Base-by-base conservation (phyloP, 106 monocot genomes). In the Gastrodia elata region DNA sequence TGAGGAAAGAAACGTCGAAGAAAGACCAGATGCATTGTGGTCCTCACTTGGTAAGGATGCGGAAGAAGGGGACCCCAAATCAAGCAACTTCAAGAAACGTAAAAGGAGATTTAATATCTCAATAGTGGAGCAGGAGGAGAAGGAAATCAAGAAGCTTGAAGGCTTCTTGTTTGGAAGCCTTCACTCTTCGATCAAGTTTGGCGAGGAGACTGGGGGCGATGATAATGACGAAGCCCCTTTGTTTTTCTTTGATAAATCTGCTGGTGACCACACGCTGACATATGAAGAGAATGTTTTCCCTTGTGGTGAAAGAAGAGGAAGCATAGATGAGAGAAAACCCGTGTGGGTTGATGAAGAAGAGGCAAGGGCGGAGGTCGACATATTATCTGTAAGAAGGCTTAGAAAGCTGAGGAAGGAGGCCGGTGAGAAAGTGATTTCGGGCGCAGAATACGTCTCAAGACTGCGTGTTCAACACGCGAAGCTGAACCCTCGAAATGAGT, bases 281-380 rank as follows among this genome's bases (percentile, higher is more conserved):
- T 83, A 80, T 72, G 82, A 89, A 74, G 74, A 81, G 20, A 69
- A 81, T 5, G 28, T 75, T 18, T 6, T 65, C 1, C 8, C n/a
- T 40, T 38, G 24, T 4, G 38, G 8, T 4, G 70, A n/a, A n/a
- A n/a, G 64, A 15, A 55, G 32, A 24, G 57, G 58, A 13, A 9
- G 40, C 10, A 68, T 52, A 27, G 68, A 72, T 52, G 75, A 70
- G 48, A 83, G 74, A 71, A 89, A 87, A 67, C 82, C 91, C 2
- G 91, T 39, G 3, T 95, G 94, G 94, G 68, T 87, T 7, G 91
- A 94, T 34, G 88, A 91, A 0, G 88, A 91, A 48, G 94, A 94
- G 39, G 88, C 84, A 36, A 72, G 9, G 55, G 65, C 75, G 1
- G 64, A 80, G 61, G 84, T 94, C 0, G 82, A 95, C 52, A 84